Evolutionary conservation across 176 grass and related monocot species (phyloP).

Genomic region (Lolium rigidum): DNA sequence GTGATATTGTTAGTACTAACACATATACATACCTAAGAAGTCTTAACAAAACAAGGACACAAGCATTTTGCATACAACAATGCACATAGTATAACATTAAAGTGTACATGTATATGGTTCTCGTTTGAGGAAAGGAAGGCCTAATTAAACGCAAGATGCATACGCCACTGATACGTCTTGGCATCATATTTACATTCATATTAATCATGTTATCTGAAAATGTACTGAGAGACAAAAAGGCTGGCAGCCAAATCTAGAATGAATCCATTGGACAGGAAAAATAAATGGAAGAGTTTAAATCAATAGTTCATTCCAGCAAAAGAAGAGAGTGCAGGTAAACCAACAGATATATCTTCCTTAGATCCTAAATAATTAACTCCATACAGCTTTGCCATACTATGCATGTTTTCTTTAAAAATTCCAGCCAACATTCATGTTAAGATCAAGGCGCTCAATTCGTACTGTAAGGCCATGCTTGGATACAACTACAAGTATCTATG

Average conservation of each 20-base stretch:
- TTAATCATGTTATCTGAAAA: conserved; percentile 2
- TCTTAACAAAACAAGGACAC: not conserved
- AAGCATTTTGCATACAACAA: not conserved
- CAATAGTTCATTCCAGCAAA: conserved; percentile 14
- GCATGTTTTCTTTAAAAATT: not conserved
- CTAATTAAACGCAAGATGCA: conserved; percentile 19
- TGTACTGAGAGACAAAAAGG: not conserved
- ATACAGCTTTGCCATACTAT: not conserved
- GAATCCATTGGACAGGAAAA: not conserved
- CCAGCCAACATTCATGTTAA: not conserved
- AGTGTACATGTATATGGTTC: not conserved
- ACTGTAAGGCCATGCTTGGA: not conserved
- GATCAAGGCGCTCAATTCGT: not conserved
- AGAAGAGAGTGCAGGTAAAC: conserved; percentile 27
- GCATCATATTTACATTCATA: conserved; percentile 2
- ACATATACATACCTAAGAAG: not conserved
- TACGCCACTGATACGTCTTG: not conserved
- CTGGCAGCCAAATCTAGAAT: not conserved
- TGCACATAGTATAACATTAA: not conserved
- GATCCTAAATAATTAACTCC: not conserved
- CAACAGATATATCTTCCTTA: not conserved
- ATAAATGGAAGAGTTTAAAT: not conserved
- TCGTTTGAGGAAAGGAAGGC: not conserved
- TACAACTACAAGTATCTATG: not conserved
- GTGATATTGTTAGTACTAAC: not conserved